Conservation (phyloP, 768 basidiomycete genomes). For the Lactarius hengduanensis region DNA sequence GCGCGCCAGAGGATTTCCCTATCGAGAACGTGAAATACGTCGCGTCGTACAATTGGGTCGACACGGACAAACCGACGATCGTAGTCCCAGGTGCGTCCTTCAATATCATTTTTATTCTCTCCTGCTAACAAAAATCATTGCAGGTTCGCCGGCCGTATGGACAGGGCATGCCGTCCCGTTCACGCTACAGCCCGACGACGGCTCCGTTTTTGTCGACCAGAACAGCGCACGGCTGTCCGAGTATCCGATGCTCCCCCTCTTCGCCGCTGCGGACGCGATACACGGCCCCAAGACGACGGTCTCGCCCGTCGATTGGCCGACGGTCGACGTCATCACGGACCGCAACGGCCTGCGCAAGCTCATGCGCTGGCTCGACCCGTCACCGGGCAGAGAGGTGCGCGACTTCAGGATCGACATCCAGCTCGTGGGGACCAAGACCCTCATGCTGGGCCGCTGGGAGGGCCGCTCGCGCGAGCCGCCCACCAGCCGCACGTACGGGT, state of each 20-base stretch:
- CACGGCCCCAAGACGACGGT: slow-evolving; percentile 24
- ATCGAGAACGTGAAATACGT: slow-evolving; percentile 32
- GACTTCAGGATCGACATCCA: slow-evolving; percentile 74
- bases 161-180: slow-evolving; percentile 47
- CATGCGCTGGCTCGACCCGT: slow-evolving; percentile 47
- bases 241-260: slow-evolving; percentile 52
- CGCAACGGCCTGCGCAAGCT: slow-evolving; percentile 67
- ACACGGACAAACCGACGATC: slow-evolving; percentile 32
- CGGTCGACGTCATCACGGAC: slow-evolving; percentile 54
- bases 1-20: not conserved
- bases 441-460: slow-evolving; percentile 64
- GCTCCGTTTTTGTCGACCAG: slow-evolving; percentile 53
- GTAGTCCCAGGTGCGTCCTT: slow-evolving; percentile 34
- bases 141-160: slow-evolving; percentile 65
- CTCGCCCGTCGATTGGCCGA: slow-evolving; percentile 37
- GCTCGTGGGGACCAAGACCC: slow-evolving; percentile 55
- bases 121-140: not conserved
- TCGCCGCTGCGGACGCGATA: slow-evolving; percentile 54
- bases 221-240: slow-evolving; percentile 48
- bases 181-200: slow-evolving; percentile 54
- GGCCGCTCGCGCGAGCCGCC: slow-evolving; percentile 34
- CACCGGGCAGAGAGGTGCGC: slow-evolving; percentile 33
- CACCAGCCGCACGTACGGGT: slow-evolving; percentile 47
- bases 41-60: slow-evolving; percentile 37
- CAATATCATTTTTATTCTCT: not conserved